Percentiles rank a stretch among this genome's conserved stretches.
phyloP scores from a whole-genome alignment of 768 basidiomycete species.

The Pholiota molesta region DNA sequence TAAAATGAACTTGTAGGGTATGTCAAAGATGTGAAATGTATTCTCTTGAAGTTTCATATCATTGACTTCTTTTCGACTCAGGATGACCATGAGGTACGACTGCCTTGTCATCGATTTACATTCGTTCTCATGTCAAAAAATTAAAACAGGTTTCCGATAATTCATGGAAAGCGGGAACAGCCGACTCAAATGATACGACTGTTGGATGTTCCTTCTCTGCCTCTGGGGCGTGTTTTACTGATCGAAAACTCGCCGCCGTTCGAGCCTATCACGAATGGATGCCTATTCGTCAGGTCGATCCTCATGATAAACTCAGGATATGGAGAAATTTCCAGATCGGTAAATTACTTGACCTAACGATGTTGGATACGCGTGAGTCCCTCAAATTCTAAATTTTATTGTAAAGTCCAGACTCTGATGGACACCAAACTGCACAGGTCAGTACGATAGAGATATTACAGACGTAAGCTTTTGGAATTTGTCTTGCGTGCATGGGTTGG shows the following conservation, averaged over 20 bases:
- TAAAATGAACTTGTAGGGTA: neutral
- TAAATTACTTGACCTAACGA: constrained; percentile 60
- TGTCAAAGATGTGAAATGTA: neutral
- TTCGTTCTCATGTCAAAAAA: constrained; percentile 3
- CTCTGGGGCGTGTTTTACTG: constrained; percentile 59
- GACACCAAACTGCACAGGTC: constrained; percentile 29
- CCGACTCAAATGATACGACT: constrained; percentile 56
- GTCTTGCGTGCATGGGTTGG: neutral
- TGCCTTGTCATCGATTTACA: neutral
- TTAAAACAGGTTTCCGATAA: constrained; percentile 51
- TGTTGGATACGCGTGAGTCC: constrained; percentile 60
- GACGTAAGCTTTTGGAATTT: constrained; percentile 36
- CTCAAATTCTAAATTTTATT: neutral
- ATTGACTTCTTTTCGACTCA: constrained; percentile 16
- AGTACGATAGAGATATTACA: constrained; percentile 61
- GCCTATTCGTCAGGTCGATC: constrained; percentile 60
- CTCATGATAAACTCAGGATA: constrained; percentile 57
- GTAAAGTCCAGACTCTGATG: neutral
- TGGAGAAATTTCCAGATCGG: constrained; percentile 69
- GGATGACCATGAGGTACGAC: constrained; percentile 53
- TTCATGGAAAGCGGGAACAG: constrained; percentile 57
- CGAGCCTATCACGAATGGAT: constrained; percentile 67
- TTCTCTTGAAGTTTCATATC: neutral
- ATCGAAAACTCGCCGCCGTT: constrained; percentile 60
- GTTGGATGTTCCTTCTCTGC: constrained; percentile 53